phyloP scores from a whole-genome alignment of 805 yeast genomes.

The Candida namnaoensis region DNA sequence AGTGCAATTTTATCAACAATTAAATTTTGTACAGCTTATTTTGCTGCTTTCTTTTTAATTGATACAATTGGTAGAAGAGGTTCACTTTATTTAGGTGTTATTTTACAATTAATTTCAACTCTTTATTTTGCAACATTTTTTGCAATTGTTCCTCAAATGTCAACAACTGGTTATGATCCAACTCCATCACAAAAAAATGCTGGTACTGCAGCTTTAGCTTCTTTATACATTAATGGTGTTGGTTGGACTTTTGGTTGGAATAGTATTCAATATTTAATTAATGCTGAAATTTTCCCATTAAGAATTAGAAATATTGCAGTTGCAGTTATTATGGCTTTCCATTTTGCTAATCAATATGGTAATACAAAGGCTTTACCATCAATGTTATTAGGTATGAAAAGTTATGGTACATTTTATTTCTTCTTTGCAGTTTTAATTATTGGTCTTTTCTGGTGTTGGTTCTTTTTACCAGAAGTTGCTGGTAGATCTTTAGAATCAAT shows the following conservation, averaged over 20 bases:
- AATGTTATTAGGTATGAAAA: slow-evolving; percentile 36
- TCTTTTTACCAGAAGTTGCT: slow-evolving; percentile 28
- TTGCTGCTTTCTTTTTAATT: slow-evolving; percentile 43
- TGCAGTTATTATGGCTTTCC: slow-evolving; percentile 44
- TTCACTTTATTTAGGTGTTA: slow-evolving; percentile 40
- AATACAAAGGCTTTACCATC: slow-evolving; percentile 47
- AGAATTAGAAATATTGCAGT: slow-evolving; percentile 40
- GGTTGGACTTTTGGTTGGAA: slow-evolving; percentile 59
- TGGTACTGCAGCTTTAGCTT: slow-evolving; percentile 39
- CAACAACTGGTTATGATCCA: slow-evolving; percentile 20
- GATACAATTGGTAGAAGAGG: slow-evolving; percentile 45
- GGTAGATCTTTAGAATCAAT: slow-evolving; percentile 31
- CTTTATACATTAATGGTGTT: slow-evolving; percentile 38
- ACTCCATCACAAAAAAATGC: slow-evolving; percentile 26
- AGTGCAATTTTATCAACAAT: slow-evolving; percentile 47
- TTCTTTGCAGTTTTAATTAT: slow-evolving; percentile 33
- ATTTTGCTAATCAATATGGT: slow-evolving; percentile 49
- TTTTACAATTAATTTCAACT: slow-evolving; percentile 31
- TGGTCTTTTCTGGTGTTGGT: slow-evolving; percentile 30
- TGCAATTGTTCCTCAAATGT: slow-evolving; percentile 34
- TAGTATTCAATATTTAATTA: slow-evolving; percentile 43
- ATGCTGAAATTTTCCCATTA: slow-evolving; percentile 47
- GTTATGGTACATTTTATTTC: slow-evolving; percentile 43
- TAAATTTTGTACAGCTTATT: slow-evolving; percentile 38
- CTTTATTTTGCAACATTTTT: slow-evolving; percentile 40